Evolutionary conservation across 2,329 filamentous ascomycete genomes (phyloP).

Genomic region (Bipolaris cookei): DNA sequence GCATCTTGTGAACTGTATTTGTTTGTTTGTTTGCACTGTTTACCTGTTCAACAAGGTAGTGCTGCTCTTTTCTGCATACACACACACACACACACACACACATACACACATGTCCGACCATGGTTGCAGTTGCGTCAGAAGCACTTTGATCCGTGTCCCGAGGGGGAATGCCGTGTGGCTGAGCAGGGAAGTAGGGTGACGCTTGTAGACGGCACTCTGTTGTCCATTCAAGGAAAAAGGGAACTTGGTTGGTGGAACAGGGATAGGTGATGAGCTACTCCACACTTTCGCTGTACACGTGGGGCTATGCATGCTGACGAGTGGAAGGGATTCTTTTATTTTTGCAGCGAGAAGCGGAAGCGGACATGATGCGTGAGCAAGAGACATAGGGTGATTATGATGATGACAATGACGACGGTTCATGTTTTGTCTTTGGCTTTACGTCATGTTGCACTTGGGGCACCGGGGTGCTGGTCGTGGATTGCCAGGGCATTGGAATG

Average conservation of each 20-base stretch:
- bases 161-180: background rate
- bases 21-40: background rate
- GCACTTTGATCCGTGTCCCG: background rate
- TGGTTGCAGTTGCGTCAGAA: background rate
- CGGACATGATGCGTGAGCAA: constrained; percentile 1
- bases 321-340: background rate
- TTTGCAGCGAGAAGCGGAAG: background rate
- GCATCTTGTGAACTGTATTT: background rate
- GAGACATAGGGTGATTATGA: background rate
- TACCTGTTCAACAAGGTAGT: no score
- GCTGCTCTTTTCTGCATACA: background rate
- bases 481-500: background rate
- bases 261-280: background rate
- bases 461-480: background rate
- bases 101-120: background rate
- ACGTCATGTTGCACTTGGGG: constrained; percentile 3
- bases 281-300: background rate
- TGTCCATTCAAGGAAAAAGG: background rate
- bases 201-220: background rate
- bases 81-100: no score
- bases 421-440: background rate
- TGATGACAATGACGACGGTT: background rate
- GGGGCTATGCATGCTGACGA: background rate
- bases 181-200: background rate
- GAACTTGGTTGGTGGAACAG: background rate